Percentiles rank a stretch among this genome's conserved stretches.
Conservation (phyloP, 768 basidiomycete species). For the Basidioascus undulatus region DNA sequence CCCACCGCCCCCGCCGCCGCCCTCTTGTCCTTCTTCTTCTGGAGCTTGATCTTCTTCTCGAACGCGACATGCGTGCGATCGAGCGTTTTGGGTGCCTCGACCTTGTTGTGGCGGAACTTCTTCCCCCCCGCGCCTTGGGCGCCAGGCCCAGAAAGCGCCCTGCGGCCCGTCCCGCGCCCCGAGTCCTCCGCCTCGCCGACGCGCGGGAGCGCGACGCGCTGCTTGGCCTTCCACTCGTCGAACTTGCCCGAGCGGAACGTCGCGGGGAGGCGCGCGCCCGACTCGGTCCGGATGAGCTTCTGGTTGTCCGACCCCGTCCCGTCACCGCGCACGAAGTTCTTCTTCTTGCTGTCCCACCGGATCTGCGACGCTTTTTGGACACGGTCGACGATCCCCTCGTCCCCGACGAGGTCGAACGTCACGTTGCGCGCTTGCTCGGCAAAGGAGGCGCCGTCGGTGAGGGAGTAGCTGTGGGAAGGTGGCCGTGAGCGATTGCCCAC, state of each 20-base stretch:
- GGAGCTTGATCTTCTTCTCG: slow-evolving; percentile 43
- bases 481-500: background rate
- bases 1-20: slow-evolving; percentile 14
- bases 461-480: slow-evolving; percentile 42
- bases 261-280: slow-evolving; percentile 69
- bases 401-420: slow-evolving; percentile 59
- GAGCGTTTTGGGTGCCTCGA: slow-evolving; percentile 42
- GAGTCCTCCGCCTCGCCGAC: slow-evolving; percentile 58
- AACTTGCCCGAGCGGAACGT: slow-evolving; percentile 81
- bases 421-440: slow-evolving; percentile 54
- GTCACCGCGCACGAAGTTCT: slow-evolving; percentile 69
- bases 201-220: slow-evolving; percentile 42
- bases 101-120: slow-evolving; percentile 42
- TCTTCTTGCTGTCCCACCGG: slow-evolving; percentile 90
- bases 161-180: slow-evolving; percentile 15
- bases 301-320: slow-evolving; percentile 74
- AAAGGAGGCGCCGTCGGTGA: slow-evolving; percentile 66
- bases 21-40: slow-evolving; percentile 31
- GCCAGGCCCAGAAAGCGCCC: too few species aligned
- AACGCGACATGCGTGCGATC: slow-evolving; percentile 50
- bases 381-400: slow-evolving; percentile 34
- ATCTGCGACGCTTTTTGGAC: slow-evolving; percentile 28
- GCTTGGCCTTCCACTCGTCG: slow-evolving; percentile 80
- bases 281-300: slow-evolving; percentile 81
- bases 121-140: slow-evolving; percentile 25